Evolutionary conservation across 139 green algal genomes (phyloP), one percentile per base, ranked within the genome.

Genomic region (Klebsormidium nitens): DNA sequence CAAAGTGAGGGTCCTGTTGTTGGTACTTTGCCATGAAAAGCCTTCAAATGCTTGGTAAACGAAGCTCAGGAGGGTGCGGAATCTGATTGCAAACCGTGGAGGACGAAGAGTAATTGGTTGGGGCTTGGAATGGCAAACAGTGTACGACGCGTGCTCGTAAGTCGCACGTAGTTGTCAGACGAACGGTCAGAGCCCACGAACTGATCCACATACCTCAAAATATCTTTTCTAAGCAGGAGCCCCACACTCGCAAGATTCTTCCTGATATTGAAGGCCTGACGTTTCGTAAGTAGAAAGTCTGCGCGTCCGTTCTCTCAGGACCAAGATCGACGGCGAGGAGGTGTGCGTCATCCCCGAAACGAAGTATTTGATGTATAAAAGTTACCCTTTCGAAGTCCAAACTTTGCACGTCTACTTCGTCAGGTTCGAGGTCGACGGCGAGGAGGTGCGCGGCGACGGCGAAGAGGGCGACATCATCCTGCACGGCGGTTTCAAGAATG

Each of bases 401-500:
- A n/a, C n/a, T n/a, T n/a, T n/a, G n/a, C n/a, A n/a, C n/a, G n/a
- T n/a, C n/a, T n/a, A n/a, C 49, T 19, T 19, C 49, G 11, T 28
- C 59, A 67, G 65, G 65, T 66, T n/a, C n/a, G n/a, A n/a, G n/a
- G n/a, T n/a, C n/a, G n/a, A n/a, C n/a, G n/a, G n/a, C n/a, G n/a
- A n/a, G n/a, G n/a, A n/a, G n/a, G n/a, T n/a, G n/a, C n/a, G n/a
- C n/a, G n/a, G n/a, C n/a, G n/a, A n/a, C n/a, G n/a, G n/a, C n/a
- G n/a, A n/a, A n/a, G n/a, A n/a, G n/a, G n/a, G n/a, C n/a, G n/a
- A n/a, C n/a, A n/a, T n/a, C n/a, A n/a, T n/a, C n/a, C n/a, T n/a
- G 36, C 65, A 73, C 37, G 29, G 48, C 19, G 65, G 65, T 28
- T 73, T 73, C 36, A 32, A 65, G n/a, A 65, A 26, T 34, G 65